A percentile compares a stretch with the other conserved stretches of the same genome.
Conservation (phyloP, 257 asterid genomes). For the Ilex asprella region DNA sequence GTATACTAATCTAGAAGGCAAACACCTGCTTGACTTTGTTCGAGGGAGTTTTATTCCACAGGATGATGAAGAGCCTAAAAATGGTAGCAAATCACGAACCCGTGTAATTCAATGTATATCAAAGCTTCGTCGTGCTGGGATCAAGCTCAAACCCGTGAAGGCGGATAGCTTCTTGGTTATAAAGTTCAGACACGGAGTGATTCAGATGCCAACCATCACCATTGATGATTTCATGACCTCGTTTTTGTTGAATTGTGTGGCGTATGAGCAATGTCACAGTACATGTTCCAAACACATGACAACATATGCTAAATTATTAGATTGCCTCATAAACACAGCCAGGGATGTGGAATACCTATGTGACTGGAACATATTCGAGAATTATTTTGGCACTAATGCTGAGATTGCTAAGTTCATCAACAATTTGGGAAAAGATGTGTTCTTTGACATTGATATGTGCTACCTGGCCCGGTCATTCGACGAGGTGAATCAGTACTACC, state of each 20-base stretch:
- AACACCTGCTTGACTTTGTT: constrained; percentile 77
- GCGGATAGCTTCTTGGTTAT: constrained; percentile 52
- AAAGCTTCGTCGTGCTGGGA: constrained; percentile 69
- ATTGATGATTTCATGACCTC: constrained; percentile 74
- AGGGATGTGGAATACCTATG: constrained; percentile 54
- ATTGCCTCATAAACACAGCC: constrained; percentile 54
- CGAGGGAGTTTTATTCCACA: constrained; percentile 58
- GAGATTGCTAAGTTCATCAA: constrained; percentile 62
- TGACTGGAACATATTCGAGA: constrained; percentile 62
- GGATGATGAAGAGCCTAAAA: constrained; percentile 23
- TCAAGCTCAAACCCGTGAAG: constrained; percentile 29
- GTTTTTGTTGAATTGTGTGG: constrained; percentile 72
- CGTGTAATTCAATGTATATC: constrained; percentile 57
- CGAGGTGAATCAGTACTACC: constrained; percentile 55
- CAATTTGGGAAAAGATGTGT: constrained; percentile 73
- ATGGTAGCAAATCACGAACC: constrained; percentile 15
- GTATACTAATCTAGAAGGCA: constrained; percentile 29
- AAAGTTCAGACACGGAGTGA: constrained; percentile 47
- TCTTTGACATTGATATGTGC: constrained; percentile 51
- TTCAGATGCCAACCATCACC: constrained; percentile 66
- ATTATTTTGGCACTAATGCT: constrained; percentile 63
- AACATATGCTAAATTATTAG: constrained; percentile 61
- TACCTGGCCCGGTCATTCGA: constrained; percentile 53
- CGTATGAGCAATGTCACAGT: constrained; percentile 77
- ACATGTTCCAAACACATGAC: constrained; percentile 66